These are phyloP conservation scores for Acorus calamus DNA, from an alignment of 106 monocot species.

Conservation along the genomic window DNA sequence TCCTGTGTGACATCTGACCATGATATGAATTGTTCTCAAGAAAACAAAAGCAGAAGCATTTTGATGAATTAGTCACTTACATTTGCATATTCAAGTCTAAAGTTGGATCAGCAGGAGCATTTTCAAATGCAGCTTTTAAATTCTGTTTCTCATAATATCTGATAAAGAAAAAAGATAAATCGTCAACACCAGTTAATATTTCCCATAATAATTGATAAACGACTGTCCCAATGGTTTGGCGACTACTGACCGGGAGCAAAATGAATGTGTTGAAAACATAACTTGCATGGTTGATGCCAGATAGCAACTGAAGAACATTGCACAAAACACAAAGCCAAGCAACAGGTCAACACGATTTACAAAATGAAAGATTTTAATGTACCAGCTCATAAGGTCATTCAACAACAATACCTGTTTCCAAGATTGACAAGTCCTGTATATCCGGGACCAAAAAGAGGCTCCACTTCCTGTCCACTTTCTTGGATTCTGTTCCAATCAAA, in stretches of 20 bases:
- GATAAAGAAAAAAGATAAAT: slow-evolving; percentile 9
- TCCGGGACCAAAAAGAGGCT: slow-evolving; percentile 79
- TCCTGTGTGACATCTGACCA: no score
- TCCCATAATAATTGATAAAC: neutral
- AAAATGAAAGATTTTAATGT: no score
- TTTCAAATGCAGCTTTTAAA: slow-evolving; percentile 52
- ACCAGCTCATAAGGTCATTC: neutral
- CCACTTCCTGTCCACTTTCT: slow-evolving; percentile 86
- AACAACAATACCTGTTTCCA: slow-evolving; percentile 68
- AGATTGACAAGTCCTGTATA: slow-evolving; percentile 94
- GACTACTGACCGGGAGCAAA: slow-evolving; percentile 55
- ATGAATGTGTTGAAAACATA: slow-evolving; percentile 59
- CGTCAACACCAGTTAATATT: neutral
- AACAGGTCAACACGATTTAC: neutral
- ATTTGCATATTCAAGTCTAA: slow-evolving; percentile 90
- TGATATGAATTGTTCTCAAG: no score
- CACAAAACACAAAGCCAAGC: neutral
- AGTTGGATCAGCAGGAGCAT: slow-evolving; percentile 82
- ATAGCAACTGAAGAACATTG: slow-evolving; percentile 61
- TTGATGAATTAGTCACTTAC: slow-evolving; percentile 41
- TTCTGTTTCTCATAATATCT: slow-evolving; percentile 79
- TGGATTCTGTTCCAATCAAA: slow-evolving; percentile 99
- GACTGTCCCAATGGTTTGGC: neutral
- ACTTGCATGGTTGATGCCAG: slow-evolving; percentile 96
- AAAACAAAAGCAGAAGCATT: neutral